Base-by-base conservation (phyloP, 2,329 filamentous ascomycete genomes). In the Aspergillus sp. region DNA sequence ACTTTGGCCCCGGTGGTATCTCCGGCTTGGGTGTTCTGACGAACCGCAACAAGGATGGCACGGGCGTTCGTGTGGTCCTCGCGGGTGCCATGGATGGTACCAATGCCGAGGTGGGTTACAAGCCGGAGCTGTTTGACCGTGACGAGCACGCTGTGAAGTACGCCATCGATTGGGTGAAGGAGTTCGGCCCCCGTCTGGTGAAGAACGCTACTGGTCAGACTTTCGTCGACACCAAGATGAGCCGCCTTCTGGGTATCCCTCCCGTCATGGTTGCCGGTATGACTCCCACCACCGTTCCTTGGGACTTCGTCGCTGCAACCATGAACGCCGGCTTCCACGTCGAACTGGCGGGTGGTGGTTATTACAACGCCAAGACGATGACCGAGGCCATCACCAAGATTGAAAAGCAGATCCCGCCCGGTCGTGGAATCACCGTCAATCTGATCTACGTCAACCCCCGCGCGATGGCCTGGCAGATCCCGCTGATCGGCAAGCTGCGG, bases 1-100 rank as follows among this genome's bases (percentile, higher is more conserved):
- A 99, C 76, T 97, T 99, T 64, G 94, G 95, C 44, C 94, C 94
- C 19, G 94, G 94, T 66, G 95, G 94, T 57, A 94, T 97, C 59
- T 99, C 94, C 20, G 95, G 95, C 59, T 86, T 99, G 19, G 95
- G 94, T 67, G 89, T 95, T 43, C 79, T 99, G 58, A 99, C 94
- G 52, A 97, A 95, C 80, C 90, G 94, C 65, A 99, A 97, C 82
- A 99, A 99, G 79, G 95, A 99, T 72, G 94, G 94, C 58, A 97
- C 91, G 52, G 94, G 94, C 65, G 94, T 99, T 33, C 90, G 93
- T 55, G 92, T 99, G 60, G 96, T 99, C 60, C 82, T 99, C 53
- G 94, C 91, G 41, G 94, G 95, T 58, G 83, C 90, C n/a, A 88
- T 99, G 64, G 89, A 93, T 65, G 93, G 93, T 47, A 91, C 91